These are phyloP conservation scores for Craterostigma plantagineum DNA, from an alignment of 257 asterid species.

Conservation along the genomic window DNA sequence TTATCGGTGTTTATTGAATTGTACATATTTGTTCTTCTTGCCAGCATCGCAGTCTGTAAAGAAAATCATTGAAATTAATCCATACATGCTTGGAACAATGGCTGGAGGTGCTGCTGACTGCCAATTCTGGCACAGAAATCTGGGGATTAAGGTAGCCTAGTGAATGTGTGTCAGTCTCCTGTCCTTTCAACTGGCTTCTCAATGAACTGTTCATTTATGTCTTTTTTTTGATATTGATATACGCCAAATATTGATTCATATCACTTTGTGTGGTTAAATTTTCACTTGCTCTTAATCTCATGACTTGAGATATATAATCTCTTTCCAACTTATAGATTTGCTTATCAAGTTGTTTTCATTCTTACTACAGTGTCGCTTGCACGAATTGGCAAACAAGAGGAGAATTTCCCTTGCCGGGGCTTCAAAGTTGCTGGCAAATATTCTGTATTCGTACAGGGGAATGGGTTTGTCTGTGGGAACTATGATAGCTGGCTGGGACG, in stretches of 20 bases:
- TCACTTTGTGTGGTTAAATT: not conserved
- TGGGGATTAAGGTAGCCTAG: constrained; percentile 4
- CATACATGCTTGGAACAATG: constrained; percentile 10
- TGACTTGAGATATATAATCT: not conserved
- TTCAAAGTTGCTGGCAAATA: constrained; percentile 78
- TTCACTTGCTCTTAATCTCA: not conserved
- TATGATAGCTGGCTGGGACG: constrained; percentile 99
- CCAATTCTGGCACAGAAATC: constrained; percentile 10
- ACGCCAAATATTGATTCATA: not conserved
- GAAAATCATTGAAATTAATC: constrained; percentile 7
- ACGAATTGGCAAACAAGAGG: constrained; percentile 90
- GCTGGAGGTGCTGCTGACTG: constrained; percentile 11
- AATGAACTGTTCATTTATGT: not conserved
- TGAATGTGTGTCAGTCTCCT: not conserved
- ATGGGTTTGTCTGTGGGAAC: constrained; percentile 95
- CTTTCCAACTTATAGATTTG: not conserved
- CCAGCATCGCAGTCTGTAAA: constrained; percentile 6
- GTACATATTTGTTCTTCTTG: not conserved
- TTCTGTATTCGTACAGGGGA: constrained; percentile 83
- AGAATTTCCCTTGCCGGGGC: constrained; percentile 92
- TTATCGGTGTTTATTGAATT: too few species aligned
- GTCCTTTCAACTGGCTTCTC: too few species aligned
- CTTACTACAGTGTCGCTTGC: constrained; percentile 65
- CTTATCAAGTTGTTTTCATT: constrained; percentile 7
- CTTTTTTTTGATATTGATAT: not conserved